Percentiles rank a stretch among this genome's conserved stretches.
Conservation (phyloP, 2,329 filamentous ascomycete genomes). For the Cladosporium phlei region DNA sequence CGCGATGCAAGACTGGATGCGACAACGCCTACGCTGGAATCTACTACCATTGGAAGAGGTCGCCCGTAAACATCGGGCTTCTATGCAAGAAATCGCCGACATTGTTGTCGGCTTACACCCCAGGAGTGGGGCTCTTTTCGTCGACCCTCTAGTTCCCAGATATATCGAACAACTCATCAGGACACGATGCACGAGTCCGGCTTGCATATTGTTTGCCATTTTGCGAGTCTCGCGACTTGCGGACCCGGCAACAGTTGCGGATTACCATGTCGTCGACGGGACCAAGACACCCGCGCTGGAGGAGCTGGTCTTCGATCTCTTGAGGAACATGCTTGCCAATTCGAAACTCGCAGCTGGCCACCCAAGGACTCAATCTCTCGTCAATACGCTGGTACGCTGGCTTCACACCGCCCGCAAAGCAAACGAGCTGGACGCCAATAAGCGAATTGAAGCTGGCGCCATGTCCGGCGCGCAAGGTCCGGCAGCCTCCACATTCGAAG, state of each 20-base stretch:
- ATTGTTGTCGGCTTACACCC: conserved; percentile 21
- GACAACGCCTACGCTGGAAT: conserved; percentile 2
- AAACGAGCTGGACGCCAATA: conserved; percentile 26
- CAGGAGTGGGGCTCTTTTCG: conserved; percentile 14
- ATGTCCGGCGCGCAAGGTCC: conserved; percentile 24
- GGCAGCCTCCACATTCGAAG: conserved; percentile 28
- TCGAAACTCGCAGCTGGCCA: conserved; percentile 18
- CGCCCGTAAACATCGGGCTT: conserved; percentile 12
- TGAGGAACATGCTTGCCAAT: conserved; percentile 24
- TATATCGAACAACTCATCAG: conserved; percentile 27
- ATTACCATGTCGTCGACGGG: conserved; percentile 1
- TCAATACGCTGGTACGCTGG: conserved; percentile 27
- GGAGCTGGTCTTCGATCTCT: conserved; percentile 29
- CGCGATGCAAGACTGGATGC: not conserved
- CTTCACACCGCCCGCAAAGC: conserved; percentile 21
- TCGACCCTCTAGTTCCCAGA: conserved; percentile 27
- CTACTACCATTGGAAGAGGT: conserved; percentile 19
- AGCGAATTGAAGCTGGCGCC: conserved; percentile 26
- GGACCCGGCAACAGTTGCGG: not conserved
- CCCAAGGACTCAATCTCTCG: conserved; percentile 18
- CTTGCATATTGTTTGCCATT: conserved; percentile 27
- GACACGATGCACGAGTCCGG: conserved; percentile 20
- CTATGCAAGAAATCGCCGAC: conserved; percentile 20
- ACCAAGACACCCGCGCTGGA: conserved; percentile 23
- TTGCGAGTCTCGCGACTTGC: conserved; percentile 24